These are phyloP conservation scores for Onygena corvina DNA, from an alignment of 2,329 filamentous ascomycete genomes.

Conservation along the genomic window DNA sequence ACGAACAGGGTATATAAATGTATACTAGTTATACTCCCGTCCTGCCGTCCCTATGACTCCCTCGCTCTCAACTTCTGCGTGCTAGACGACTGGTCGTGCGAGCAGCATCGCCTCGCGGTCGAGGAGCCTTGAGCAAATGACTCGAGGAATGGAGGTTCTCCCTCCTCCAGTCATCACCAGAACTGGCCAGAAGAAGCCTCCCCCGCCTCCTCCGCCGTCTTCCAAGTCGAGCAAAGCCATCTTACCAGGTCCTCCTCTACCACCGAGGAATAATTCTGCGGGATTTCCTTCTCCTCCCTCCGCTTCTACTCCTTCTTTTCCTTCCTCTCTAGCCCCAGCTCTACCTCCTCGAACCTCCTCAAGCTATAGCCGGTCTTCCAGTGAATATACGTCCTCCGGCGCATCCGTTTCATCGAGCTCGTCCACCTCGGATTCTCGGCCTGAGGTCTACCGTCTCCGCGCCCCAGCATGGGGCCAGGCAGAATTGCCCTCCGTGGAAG, in stretches of 20 bases:
- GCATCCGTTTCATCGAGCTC: conserved; percentile 33
- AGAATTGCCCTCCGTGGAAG: conserved; percentile 43
- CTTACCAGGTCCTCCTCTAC: conserved; percentile 33
- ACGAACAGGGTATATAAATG: conserved; percentile 4
- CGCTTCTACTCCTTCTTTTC: conserved; percentile 17
- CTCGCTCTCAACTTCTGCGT: neutral
- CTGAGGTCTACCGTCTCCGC: conserved; percentile 30
- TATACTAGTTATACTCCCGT: too few relatives aligned
- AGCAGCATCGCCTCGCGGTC: neutral
- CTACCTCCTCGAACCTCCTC: conserved; percentile 37
- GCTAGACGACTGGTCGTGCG: neutral
- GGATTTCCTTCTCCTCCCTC: conserved; percentile 24
- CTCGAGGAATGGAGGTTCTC: conserved; percentile 12
- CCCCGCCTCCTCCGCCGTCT: conserved; percentile 15
- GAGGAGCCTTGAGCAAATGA: neutral
- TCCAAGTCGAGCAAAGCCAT: conserved; percentile 9
- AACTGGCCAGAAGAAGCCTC: conserved; percentile 18
- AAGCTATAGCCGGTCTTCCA: conserved; percentile 34
- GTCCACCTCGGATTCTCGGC: conserved; percentile 15
- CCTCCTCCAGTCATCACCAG: conserved; percentile 19
- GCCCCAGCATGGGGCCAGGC: conserved; percentile 47
- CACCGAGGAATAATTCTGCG: conserved; percentile 26
- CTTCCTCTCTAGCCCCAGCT: conserved; percentile 28
- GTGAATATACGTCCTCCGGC: conserved; percentile 35
- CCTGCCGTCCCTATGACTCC: conserved; percentile 4